Evolutionary conservation across 768 basidiomycete species (phyloP), one percentile per base, ranked within the genome.

Genomic region (Aureoboletus auriporus): DNA sequence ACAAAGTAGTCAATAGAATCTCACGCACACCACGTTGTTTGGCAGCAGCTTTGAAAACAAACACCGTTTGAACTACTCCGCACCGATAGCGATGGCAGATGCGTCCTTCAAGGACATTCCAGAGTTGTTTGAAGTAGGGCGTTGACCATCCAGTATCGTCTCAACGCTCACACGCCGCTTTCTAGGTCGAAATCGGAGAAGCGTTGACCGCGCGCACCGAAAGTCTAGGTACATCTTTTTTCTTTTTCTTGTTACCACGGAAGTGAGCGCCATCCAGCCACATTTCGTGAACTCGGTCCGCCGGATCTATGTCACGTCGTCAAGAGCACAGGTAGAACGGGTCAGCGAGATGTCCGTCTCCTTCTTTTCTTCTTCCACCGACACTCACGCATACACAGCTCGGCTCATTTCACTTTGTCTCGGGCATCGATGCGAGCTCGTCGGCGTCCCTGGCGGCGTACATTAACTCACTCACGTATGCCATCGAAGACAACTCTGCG

Each of bases 381-480:
- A 16, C 31, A 28, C 41, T 36, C 16, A 50, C 33, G 8, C 31
- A 29, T 46, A 60, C 28, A 51, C 59, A 96, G 93, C 75, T 92
- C 50, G 92, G 93, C 34, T 97, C 95, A 31, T 98, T 97, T 66
- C 96, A 99, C 70, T 97, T 91, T 59, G 81, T 96, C 49, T 99
- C 96, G 0, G 95, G 96, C n/a, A 91, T 99, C 44, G 96, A 99
- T 67, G 93, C 95, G 1, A 97, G 93, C 14, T 96, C 95, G 6
- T 97, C 94, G 16, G 96, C 96, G 4, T 95, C 93, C 0, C 78
- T 99, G 27, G 96, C 96, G 5, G 95, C 96, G 10, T 99, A 99
- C 69, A 89, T 98, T 69, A 98, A 99, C 72, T 96, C 93, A 20
- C 76, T 98, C n/a, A 95, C 92, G 6, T 98, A 97, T 63, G 81